A percentile compares a stretch with the other conserved stretches of the same genome.
Conservation (phyloP, 345 rosid genomes). For the Rhodomyrtus tomentosa region DNA sequence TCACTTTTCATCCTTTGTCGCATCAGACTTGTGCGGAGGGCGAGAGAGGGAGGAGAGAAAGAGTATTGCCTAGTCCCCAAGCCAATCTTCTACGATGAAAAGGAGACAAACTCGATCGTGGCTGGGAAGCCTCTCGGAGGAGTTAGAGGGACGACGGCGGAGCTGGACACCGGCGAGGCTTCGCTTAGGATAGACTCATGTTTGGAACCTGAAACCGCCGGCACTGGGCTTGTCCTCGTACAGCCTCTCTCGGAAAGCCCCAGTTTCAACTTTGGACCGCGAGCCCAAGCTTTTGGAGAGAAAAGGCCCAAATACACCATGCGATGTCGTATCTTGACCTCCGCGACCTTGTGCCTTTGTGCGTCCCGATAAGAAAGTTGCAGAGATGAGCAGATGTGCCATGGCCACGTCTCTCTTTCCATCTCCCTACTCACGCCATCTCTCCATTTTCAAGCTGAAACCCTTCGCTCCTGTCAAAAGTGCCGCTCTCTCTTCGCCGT, state of each 20-base stretch:
- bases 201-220: neutral
- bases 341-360: neutral
- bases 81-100: neutral
- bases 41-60: too few species aligned
- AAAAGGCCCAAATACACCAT: neutral
- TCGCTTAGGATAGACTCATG: neutral
- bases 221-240: neutral
- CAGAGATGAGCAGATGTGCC: conserved; percentile 11
- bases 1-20: too few species aligned
- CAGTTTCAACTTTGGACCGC: neutral
- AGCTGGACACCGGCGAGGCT: neutral
- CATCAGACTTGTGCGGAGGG: too few species aligned
- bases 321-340: neutral
- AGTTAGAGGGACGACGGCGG: neutral
- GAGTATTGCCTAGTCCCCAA: too few species aligned
- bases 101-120: neutral
- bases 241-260: neutral
- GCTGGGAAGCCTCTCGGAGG: neutral
- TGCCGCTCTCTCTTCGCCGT: neutral
- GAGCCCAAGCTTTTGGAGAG: neutral
- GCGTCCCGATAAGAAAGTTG: neutral
- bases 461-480: neutral
- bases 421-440: conserved; percentile 3
- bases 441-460: conserved; percentile 19
- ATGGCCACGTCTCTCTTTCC: conserved; percentile 9